These are phyloP conservation scores for Debaryomyces singareniensis DNA, from an alignment of 1,139 yeast genomes.

Conservation along the genomic window DNA sequence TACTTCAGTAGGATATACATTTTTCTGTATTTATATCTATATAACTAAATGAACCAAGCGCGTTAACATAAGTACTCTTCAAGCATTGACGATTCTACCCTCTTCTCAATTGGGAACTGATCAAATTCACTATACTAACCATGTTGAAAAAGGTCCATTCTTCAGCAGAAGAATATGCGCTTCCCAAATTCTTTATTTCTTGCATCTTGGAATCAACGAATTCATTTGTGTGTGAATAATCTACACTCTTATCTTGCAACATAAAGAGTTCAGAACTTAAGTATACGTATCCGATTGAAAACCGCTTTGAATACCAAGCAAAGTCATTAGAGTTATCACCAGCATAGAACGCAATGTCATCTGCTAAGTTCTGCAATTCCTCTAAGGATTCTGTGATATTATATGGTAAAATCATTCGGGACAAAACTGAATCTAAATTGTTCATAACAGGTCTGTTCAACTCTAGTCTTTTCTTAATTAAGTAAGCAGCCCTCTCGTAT, in stretches of 20 bases:
- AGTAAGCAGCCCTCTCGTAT: slow-evolving; percentile 49
- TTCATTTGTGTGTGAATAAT: slow-evolving; percentile 49
- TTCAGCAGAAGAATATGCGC: slow-evolving; percentile 53
- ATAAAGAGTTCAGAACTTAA: slow-evolving; percentile 72
- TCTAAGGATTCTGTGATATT: slow-evolving; percentile 46
- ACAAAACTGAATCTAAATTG: slow-evolving; percentile 43
- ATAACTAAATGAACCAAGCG: no score
- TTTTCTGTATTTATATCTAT: no score
- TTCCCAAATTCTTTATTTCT: slow-evolving; percentile 51
- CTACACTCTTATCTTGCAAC: slow-evolving; percentile 66
- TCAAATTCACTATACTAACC: slow-evolving; percentile 57
- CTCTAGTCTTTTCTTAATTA: slow-evolving; percentile 55
- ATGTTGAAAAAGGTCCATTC: slow-evolving; percentile 76
- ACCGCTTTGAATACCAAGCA: slow-evolving; percentile 89
- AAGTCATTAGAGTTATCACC: slow-evolving; percentile 82
- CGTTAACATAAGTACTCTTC: no score
- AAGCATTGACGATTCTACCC: no score
- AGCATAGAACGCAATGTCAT: slow-evolving; percentile 75
- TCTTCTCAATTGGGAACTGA: slow-evolving; percentile 63
- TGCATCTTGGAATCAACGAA: slow-evolving; percentile 60
- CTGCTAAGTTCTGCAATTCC: slow-evolving; percentile 71
- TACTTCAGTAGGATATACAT: no score
- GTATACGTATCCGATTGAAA: slow-evolving; percentile 62
- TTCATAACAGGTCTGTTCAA: slow-evolving; percentile 52
- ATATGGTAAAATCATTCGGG: slow-evolving; percentile 49